Conservation (phyloP, 176 grass and related monocot genomes). For the Chrysopogon serrulatus region DNA sequence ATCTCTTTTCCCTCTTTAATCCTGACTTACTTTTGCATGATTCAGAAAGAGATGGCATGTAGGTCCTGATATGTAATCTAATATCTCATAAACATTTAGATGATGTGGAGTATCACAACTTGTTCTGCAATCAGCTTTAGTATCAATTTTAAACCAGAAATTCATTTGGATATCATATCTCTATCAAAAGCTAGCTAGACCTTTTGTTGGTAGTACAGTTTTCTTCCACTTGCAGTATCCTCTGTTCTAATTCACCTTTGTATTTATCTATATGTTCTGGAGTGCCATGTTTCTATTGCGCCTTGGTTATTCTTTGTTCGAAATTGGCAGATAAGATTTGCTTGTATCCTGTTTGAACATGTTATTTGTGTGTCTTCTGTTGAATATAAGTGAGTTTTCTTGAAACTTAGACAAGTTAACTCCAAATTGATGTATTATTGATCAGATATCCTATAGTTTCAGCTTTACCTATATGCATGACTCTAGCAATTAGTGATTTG, state of each 20-base stretch:
- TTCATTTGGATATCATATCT: neutral
- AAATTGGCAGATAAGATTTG: neutral
- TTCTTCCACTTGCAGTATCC: neutral
- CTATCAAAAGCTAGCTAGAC: neutral
- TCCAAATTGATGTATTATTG: conserved; percentile 4
- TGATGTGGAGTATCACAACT: neutral
- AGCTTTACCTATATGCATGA: neutral
- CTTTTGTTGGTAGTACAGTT: neutral
- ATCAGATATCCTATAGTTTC: neutral
- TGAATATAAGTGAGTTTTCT: neutral
- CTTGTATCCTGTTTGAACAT: neutral
- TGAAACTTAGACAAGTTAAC: neutral
- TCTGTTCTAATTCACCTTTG: neutral
- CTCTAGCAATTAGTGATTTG: neutral
- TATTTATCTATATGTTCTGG: neutral
- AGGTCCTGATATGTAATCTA: neutral
- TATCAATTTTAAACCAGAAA: neutral
- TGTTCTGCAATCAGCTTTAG: neutral
- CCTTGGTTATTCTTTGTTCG: neutral
- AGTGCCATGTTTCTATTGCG: neutral
- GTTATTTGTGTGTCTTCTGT: neutral
- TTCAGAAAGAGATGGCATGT: neutral
- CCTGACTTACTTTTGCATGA: neutral
- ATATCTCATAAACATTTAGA: neutral
- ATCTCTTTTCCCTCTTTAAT: neutral